Evolutionary conservation across 1,284 basidiomycete species (phyloP), one percentile per base, ranked within the genome.

Genomic region (Phellopilus nigrolimitatus): DNA sequence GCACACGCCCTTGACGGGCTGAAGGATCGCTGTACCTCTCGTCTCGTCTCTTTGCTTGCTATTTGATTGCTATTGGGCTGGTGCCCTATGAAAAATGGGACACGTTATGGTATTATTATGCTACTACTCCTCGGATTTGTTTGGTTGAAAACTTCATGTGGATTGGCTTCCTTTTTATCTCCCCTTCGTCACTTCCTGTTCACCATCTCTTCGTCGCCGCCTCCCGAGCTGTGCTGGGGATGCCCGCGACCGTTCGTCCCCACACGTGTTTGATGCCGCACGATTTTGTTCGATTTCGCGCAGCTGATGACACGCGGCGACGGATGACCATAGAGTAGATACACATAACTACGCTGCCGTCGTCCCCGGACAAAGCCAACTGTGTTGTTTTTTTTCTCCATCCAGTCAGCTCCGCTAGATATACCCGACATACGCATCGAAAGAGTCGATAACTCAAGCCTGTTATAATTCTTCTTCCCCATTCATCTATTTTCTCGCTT

Each of bases 121-220:
- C 25, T 51, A 45, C 25, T 51, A 45, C 19, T 37, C 38, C 43
- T 44, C 36, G 41, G 25, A 27, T 42, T 38, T 25, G 12, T n/a
- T 27, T 15, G 36, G 24, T 30, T 25, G 46, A 31, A 39, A n/a
- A 39, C 15, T 48, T 37, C 15, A 28, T 30, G 27, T n/a, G 39
- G 47, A 25, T 49, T 27, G n/a, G n/a, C n/a, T n/a, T n/a, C n/a
- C 21, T 21, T 42, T 42, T 17, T 19, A 9, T 10, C 22, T 5
- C 38, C 38, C 22, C 38, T 5, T 17, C 15, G 10, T 5, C 38
- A 13, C 38, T 17, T 22, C 27, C 19, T 10, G 9, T 24, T 12
- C n/a, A n/a, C n/a, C n/a, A n/a, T 22, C 22, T 10, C n/a, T 47
- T 22, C 12, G 30, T 47, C 17, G n/a, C 13, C 15, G 22, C 22